Evolutionary conservation across 176 grass and related monocot genomes (phyloP).

Genomic region (barley (Hordeum vulgare)): MorexV3_pseudomolecules_assembly NC_058519.1:110332081-110332580

Average conservation of each 20-base stretch:
- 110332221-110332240: too few relatives aligned
- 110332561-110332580: not conserved
- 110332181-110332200: too few relatives aligned
- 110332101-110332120: not conserved
- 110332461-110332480: not conserved
- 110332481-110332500: not conserved
- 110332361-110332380: not conserved
- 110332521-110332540: not conserved
- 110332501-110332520: slow-evolving; percentile 1
- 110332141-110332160: too few relatives aligned
- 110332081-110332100: not conserved
- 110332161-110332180: too few relatives aligned
- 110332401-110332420: not conserved
- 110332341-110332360: not conserved
- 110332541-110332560: not conserved
- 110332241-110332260: too few relatives aligned
- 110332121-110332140: too few relatives aligned
- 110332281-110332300: not conserved
- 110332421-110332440: not conserved
- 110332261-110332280: not conserved
- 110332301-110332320: not conserved
- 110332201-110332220: too few relatives aligned
- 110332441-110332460: not conserved
- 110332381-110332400: not conserved
- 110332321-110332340: not conserved